These are phyloP conservation scores for Globomyces sp. DNA, from an alignment of 371 early-diverging fungal species.

Conservation along the genomic window DNA sequence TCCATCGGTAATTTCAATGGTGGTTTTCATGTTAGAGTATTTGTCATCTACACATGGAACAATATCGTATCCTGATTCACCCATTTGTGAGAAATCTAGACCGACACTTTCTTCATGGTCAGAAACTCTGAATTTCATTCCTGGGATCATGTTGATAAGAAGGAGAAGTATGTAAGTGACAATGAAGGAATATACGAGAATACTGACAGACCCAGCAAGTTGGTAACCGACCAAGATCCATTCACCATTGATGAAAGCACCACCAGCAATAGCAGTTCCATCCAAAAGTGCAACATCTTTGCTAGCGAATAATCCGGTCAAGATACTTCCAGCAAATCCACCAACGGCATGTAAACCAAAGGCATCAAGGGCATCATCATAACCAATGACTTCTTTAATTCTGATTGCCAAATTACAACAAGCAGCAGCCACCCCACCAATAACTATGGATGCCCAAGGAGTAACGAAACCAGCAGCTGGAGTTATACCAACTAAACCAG, in stretches of 20 bases:
- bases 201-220: constrained; percentile 67
- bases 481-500: constrained; percentile 87
- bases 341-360: constrained; percentile 67
- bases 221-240: constrained; percentile 76
- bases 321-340: constrained; percentile 75
- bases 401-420: constrained; percentile 71
- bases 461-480: constrained; percentile 85
- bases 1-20: no score
- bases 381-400: constrained; percentile 70
- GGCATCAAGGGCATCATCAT: constrained; percentile 67
- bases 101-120: constrained; percentile 69
- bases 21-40: no score
- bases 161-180: constrained; percentile 70
- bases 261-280: constrained; percentile 67
- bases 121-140: constrained; percentile 69
- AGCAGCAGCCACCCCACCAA: constrained; percentile 70
- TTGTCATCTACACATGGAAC: not conserved
- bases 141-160: constrained; percentile 76
- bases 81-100: constrained; percentile 75
- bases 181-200: constrained; percentile 75
- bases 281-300: constrained; percentile 63
- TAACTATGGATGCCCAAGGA: constrained; percentile 70
- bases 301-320: constrained; percentile 87
- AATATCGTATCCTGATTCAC: constrained; percentile 65
- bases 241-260: constrained; percentile 63